Conservation (phyloP, 352 stramenopile genomes). For the Pythium plurisporium region DNA sequence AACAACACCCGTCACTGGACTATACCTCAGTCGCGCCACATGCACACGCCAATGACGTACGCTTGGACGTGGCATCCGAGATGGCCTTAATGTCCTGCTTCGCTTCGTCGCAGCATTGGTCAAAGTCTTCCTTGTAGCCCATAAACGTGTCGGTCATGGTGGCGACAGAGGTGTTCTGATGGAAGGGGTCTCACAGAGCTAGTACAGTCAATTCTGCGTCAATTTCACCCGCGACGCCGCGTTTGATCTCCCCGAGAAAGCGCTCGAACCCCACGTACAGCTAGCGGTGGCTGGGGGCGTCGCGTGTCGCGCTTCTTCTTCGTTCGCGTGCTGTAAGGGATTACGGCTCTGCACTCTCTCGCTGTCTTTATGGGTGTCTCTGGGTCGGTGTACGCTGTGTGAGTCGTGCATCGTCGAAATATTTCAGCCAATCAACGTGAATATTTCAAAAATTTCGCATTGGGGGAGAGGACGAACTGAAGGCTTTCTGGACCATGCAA, state of each 20-base stretch:
- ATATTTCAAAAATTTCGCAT: conserved; percentile 1
- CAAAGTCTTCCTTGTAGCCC: conserved; percentile 81
- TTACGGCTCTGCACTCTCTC: too few relatives aligned
- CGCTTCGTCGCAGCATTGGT: conserved; percentile 76
- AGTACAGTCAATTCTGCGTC: neutral
- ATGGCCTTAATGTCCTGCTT: conserved; percentile 67
- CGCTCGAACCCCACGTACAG: too few relatives aligned
- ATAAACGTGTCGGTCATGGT: conserved; percentile 77
- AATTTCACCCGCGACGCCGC: neutral
- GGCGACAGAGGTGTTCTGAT: neutral
- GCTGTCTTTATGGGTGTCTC: neutral
- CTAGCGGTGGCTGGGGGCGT: too few relatives aligned
- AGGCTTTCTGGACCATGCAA: conserved; percentile 12
- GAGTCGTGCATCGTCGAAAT: neutral
- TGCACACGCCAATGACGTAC: neutral
- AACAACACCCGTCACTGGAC: too few relatives aligned
- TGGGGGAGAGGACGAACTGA: conserved; percentile 9
- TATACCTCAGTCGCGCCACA: too few relatives aligned
- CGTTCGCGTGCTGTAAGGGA: neutral
- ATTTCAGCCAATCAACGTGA: conserved; percentile 7
- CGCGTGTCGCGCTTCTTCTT: neutral
- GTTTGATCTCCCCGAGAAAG: neutral
- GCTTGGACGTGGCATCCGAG: conserved; percentile 31
- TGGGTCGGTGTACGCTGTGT: neutral
- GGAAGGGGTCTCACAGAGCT: neutral